These are phyloP conservation scores for Cercospora brassicicola DNA, from an alignment of 2,329 filamentous ascomycete species.

Conservation along the genomic window DNA sequence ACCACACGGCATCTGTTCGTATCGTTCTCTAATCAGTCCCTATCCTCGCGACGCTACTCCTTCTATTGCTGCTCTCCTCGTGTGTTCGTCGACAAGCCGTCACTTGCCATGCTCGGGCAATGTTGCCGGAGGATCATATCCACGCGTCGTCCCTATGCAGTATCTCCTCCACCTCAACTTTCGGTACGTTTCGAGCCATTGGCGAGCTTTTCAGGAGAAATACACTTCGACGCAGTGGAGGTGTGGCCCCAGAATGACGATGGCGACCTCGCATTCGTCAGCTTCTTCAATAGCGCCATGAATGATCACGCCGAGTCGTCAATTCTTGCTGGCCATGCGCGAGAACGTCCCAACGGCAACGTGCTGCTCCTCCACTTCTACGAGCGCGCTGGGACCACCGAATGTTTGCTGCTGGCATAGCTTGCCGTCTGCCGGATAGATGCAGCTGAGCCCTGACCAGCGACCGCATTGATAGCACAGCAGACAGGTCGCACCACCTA, in stretches of 20 bases:
- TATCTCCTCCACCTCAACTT: not conserved
- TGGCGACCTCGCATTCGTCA: not conserved
- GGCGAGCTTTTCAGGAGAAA: not conserved
- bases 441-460: not conserved
- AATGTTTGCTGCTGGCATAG: not conserved
- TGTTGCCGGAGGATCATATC: not conserved
- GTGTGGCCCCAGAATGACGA: not conserved
- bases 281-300: not conserved
- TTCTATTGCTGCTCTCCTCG: not conserved
- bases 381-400: not conserved
- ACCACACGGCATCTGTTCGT: not conserved
- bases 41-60: not conserved
- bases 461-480: not conserved
- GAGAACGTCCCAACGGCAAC: not conserved
- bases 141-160: not conserved
- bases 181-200: not conserved
- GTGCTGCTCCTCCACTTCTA: not conserved
- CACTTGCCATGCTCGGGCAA: not conserved
- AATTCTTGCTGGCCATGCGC: not conserved
- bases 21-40: not conserved
- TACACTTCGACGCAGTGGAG: not conserved
- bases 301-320: not conserved
- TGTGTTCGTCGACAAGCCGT: not conserved
- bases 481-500: not conserved
- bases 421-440: not conserved